Evolutionary conservation across 148 eudicot genomes (phyloP), one percentile per base, ranked within the genome.

Genomic region (Rhododendron kiyosumense): DNA sequence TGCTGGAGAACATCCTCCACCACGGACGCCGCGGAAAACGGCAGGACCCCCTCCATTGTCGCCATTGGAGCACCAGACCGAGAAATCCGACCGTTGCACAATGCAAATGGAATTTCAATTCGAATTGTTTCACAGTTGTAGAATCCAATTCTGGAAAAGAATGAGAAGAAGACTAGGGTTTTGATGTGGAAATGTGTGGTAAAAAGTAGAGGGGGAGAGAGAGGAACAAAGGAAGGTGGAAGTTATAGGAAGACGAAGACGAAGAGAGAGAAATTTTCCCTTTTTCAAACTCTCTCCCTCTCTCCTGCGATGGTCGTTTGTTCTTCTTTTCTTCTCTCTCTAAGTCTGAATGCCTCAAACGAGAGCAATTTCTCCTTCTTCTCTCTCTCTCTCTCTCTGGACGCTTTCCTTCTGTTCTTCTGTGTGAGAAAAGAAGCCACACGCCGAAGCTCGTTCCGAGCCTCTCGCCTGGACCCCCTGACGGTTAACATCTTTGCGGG

Each of bases 1-100:
- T 91, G 91, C 82, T 90, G 93, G 78, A 96, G 92, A 87, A 92
- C 92, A 87, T 96, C 94, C 79, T 93, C 98, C 84, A 93, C 93
- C 81, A 96, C 88, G 61, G 96, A 89, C 26, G 88, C 90, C 77
- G 93, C 87, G 32, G 94, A 88, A 52, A 92, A 89, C 85, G 91
- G 87, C 84, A 91, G 36, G 81, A 84, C 85, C 43, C 94, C 93
- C 54, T 93, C 94, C 54, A 86, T 86, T 82, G 89, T 91, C 95
- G 92, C 90, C 86, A 83, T 32, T 22, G 0, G 30, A 14, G 38
- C 65, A 7, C 81, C n/a, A 71, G 81, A 36, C n/a, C 65, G 49
- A 51, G 79, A 84, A 75, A 52, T 18, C 49, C 54, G 43, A 85
- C 75, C 75, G 86, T 78, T 41, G 71, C 46, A 38, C n/a, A 52